Conservation (phyloP, 345 rosid genomes). For the Atalantia buxifolia region DNA sequence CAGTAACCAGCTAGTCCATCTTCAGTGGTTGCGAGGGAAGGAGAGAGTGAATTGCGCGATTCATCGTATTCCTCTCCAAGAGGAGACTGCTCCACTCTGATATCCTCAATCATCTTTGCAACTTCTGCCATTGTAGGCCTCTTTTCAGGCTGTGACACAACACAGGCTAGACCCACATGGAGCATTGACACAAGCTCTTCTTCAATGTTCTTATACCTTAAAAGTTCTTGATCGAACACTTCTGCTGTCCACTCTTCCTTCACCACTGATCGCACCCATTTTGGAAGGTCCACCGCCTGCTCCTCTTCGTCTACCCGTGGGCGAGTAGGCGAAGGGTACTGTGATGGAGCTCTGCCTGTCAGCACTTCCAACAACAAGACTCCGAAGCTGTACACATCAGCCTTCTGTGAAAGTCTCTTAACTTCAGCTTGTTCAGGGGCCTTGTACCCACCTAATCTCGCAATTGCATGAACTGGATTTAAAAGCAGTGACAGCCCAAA, state of each 20-base stretch:
- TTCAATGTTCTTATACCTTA: slow-evolving; percentile 93
- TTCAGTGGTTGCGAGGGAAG: slow-evolving; percentile 86
- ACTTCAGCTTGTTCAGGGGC: slow-evolving; percentile 88
- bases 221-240: slow-evolving; percentile 88
- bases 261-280: slow-evolving; percentile 92
- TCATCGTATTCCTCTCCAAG: slow-evolving; percentile 90
- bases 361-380: slow-evolving; percentile 80
- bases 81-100: slow-evolving; percentile 93
- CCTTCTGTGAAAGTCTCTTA: slow-evolving; percentile 76
- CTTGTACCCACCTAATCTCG: slow-evolving; percentile 86
- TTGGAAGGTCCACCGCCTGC: slow-evolving; percentile 67
- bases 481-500: slow-evolving; percentile 82
- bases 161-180: slow-evolving; percentile 84
- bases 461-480: slow-evolving; percentile 83
- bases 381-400: slow-evolving; percentile 90
- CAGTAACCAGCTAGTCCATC: slow-evolving; percentile 52
- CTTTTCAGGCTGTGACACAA: slow-evolving; percentile 68
- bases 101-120: slow-evolving; percentile 86
- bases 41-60: slow-evolving; percentile 81
- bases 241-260: slow-evolving; percentile 99
- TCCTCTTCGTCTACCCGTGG: slow-evolving; percentile 60
- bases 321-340: slow-evolving; percentile 67
- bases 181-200: slow-evolving; percentile 92
- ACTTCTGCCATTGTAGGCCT: slow-evolving; percentile 84
- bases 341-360: slow-evolving; percentile 77